Base-by-base conservation (phyloP, 768 basidiomycete species). In the Gloeopeniophorella convolvens region DNA sequence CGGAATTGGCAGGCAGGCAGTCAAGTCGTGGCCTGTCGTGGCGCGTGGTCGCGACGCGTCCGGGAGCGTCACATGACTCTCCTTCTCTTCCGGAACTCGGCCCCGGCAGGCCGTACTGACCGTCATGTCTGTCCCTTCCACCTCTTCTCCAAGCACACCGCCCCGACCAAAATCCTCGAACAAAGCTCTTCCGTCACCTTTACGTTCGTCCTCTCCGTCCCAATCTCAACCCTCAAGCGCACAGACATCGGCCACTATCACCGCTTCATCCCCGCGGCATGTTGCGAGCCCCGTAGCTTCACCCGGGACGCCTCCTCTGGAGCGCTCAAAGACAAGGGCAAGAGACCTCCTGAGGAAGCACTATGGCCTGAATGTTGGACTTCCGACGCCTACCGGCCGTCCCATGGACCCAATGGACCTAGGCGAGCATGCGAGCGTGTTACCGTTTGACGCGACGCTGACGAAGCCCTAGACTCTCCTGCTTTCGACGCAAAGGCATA, bases 401-500 rank as follows among this genome's bases (percentile, higher is more conserved):
- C 70, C 68, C 27, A 72, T 73, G 45, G 89, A 91, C 63, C 85
- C 88, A 12, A 87, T 90, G 85, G 86, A 89, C 59, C 68, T 92
- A 50, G 86, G 88, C 80, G 58, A 51, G 77, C 61, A 12, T 15
- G 50, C 50, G 33, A 5, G 33, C 23, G 21, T 15, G 23, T 8
- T 24, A 35, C 4, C 21, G n/a, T 10, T 26, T 33, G 24, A 18
- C 36, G 13, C 30, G 16, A 0, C 42, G 45, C n/a, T 37, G 33
- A 60, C 44, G 56, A 20, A 21, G 42, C 32, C 27, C 27, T 33
- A 91, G 90, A 93, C 65, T 91, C 90, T 0, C 66, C 80, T 16
- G 80, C 79, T 7, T 93, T 93, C 60, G 86, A 93, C 59, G 82
- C 90, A 10, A 85, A 82, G 63, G 72, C 79, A 11, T 93, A 91